phyloP scores from a whole-genome alignment of 2,329 filamentous ascomycete species.

The Sarocladium oryzae region DNA sequence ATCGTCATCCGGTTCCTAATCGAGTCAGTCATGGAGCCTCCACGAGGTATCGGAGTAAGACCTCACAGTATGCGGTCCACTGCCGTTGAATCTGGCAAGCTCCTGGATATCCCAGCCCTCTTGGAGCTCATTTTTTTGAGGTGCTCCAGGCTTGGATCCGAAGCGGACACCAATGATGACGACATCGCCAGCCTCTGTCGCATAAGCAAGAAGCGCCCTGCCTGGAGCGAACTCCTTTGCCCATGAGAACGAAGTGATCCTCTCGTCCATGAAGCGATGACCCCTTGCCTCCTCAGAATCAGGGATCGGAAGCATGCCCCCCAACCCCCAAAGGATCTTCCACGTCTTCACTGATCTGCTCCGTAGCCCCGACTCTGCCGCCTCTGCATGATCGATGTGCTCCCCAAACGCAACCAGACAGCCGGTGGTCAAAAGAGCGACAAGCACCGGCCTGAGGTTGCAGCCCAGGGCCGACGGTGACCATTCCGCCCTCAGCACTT shows the following conservation, averaged over 20 bases:
- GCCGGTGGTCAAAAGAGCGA: constrained; percentile 43
- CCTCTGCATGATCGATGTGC: constrained; percentile 20
- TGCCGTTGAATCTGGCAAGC: constrained; percentile 39
- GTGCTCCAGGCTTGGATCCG: constrained; percentile 17
- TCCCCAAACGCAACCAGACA: constrained; percentile 47
- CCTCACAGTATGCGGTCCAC: constrained; percentile 35
- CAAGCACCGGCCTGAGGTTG: constrained; percentile 45
- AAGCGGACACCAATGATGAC: constrained; percentile 44
- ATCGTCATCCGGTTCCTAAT: constrained; percentile 14
- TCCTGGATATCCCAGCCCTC: constrained; percentile 44
- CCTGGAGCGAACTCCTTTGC: constrained; percentile 34
- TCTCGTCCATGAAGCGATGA: constrained; percentile 33
- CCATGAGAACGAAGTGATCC: constrained; percentile 48
- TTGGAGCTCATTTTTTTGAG: constrained; percentile 18
- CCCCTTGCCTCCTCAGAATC: constrained; percentile 26
- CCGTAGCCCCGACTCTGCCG: constrained; percentile 23
- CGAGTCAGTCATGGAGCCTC: background rate
- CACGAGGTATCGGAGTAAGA: background rate
- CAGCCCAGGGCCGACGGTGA: constrained; percentile 52
- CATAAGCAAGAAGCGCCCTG: constrained; percentile 42
- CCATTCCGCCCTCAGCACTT: constrained; percentile 48
- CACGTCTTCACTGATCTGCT: constrained; percentile 40
- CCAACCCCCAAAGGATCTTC: constrained; percentile 50
- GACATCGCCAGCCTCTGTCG: constrained; percentile 43
- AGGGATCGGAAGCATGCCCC: constrained; percentile 44